phyloP scores from a whole-genome alignment of 2,329 filamentous ascomycete species.

The Lomentospora prolificans region DNA sequence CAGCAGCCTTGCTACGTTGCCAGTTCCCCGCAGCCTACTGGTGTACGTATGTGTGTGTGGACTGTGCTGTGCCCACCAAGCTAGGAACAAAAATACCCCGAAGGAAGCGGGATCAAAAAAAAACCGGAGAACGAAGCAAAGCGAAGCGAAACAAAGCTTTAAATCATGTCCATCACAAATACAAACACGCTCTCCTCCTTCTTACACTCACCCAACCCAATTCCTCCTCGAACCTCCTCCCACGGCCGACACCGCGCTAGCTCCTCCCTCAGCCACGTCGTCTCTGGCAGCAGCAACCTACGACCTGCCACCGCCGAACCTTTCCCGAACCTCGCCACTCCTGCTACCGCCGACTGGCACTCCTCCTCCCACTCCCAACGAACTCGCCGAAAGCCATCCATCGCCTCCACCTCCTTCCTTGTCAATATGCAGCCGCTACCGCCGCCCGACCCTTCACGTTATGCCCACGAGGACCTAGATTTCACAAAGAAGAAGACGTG shows the following conservation, averaged over 20 bases:
- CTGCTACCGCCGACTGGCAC: conserved; percentile 11
- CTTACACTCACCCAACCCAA: conserved; percentile 44
- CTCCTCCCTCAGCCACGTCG: conserved; percentile 8
- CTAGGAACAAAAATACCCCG: background rate
- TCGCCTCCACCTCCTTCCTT: conserved; percentile 20
- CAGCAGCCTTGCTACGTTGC: background rate
- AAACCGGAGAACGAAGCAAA: background rate
- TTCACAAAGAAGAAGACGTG: conserved; percentile 45
- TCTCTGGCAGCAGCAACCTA: background rate
- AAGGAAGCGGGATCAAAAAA: background rate
- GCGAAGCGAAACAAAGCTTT: background rate
- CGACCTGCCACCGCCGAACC: conserved; percentile 9
- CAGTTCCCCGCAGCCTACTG: background rate
- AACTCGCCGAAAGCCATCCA: conserved; percentile 2
- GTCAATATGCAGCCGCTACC: conserved; percentile 27
- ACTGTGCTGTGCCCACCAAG: background rate
- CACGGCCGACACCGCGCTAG: conserved; percentile 7
- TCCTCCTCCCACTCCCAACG: background rate
- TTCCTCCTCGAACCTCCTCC: conserved; percentile 66
- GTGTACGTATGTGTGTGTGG: background rate
- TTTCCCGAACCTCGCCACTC: conserved; percentile 20
- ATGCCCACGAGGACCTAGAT: conserved; percentile 45
- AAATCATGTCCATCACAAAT: conserved; percentile 7
- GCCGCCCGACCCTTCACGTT: conserved; percentile 40
- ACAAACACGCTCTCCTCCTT: conserved; percentile 25